Percentiles rank a stretch among this genome's conserved stretches.
Conservation (phyloP, 1,284 basidiomycete species). For the Trichosporon ovoides region DNA sequence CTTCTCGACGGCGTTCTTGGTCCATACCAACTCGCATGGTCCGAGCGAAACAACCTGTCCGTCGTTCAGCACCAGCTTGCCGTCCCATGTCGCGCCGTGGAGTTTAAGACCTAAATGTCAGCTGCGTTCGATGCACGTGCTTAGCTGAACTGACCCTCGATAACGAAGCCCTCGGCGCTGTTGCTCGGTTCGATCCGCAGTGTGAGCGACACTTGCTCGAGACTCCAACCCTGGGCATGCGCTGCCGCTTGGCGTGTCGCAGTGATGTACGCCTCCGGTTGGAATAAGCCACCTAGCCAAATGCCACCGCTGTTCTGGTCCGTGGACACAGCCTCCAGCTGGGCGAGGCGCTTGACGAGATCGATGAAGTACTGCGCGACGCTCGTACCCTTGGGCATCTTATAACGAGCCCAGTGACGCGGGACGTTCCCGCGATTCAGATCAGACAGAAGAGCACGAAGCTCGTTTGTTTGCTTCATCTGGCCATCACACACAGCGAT, state of each 20-base stretch:
- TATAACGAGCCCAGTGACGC: conserved; percentile 79
- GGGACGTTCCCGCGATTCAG: conserved; percentile 87
- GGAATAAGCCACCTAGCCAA: conserved; percentile 88
- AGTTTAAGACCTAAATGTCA: conserved; percentile 63
- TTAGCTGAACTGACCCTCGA: conserved; percentile 67
- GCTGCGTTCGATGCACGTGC: background rate
- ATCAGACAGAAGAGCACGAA: conserved; percentile 77
- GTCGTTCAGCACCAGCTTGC: conserved; percentile 68
- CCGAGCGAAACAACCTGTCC: conserved; percentile 70
- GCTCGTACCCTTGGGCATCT: conserved; percentile 71
- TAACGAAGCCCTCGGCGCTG: conserved; percentile 68
- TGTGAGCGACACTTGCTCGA: conserved; percentile 77
- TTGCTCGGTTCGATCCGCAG: conserved; percentile 71
- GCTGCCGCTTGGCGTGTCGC: conserved; percentile 88
- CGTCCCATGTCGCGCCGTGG: conserved; percentile 74
- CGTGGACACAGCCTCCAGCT: conserved; percentile 69
- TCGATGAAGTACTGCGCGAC: conserved; percentile 82
- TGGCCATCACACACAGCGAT: conserved; percentile 77
- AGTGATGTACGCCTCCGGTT: conserved; percentile 90
- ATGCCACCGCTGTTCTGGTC: conserved; percentile 49
- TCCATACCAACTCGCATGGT: conserved; percentile 79
- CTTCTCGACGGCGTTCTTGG: conserved; percentile 53
- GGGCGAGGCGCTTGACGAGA: conserved; percentile 67
- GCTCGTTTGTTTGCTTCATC: conserved; percentile 89
- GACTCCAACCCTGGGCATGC: conserved; percentile 79